Conservation (phyloP, 371 early-diverging fungal species). For the Mortierella sp. region DNA sequence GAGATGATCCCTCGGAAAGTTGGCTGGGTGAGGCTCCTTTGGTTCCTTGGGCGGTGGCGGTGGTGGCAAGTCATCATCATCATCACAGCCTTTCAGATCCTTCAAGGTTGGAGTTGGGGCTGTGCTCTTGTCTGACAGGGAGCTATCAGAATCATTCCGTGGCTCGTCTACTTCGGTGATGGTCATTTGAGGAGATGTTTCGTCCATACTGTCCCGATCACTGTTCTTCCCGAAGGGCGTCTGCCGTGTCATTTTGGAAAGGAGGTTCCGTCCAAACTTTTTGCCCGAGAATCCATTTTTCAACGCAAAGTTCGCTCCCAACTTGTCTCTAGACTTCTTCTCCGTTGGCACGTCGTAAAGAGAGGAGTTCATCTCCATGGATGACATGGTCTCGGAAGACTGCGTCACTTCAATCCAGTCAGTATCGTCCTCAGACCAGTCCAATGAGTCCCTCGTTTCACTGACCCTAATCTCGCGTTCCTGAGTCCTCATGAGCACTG, state of each 20-base stretch:
- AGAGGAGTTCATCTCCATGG: conserved; percentile 35
- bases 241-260: conserved; percentile 47
- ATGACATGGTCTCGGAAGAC: conserved; percentile 38
- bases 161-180: conserved; percentile 49
- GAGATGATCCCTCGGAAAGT: conserved; percentile 74
- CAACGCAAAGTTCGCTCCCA: conserved; percentile 13
- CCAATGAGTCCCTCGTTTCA: conserved; percentile 30
- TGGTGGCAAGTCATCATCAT: conserved; percentile 21
- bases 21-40: conserved; percentile 52
- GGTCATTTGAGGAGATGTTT: conserved; percentile 29
- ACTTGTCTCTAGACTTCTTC: conserved; percentile 20
- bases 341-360: conserved; percentile 44
- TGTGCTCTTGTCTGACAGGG: conserved; percentile 17
- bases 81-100: conserved; percentile 14
- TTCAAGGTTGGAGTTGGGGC: conserved; percentile 12
- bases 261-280: conserved; percentile 38
- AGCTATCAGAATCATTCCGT: conserved; percentile 34
- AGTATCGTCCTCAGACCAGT: conserved; percentile 51
- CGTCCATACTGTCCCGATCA: conserved; percentile 29
- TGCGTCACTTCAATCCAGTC: conserved; percentile 54
- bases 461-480: conserved; percentile 45
- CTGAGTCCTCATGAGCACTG: conserved; percentile 37
- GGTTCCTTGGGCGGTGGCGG: conserved; percentile 45
- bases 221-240: conserved; percentile 22
- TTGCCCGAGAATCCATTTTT: conserved; percentile 32